These are phyloP conservation scores for Dipteronia sinensis DNA, from an alignment of 345 rosid genomes.

Conservation along the genomic window DNA sequence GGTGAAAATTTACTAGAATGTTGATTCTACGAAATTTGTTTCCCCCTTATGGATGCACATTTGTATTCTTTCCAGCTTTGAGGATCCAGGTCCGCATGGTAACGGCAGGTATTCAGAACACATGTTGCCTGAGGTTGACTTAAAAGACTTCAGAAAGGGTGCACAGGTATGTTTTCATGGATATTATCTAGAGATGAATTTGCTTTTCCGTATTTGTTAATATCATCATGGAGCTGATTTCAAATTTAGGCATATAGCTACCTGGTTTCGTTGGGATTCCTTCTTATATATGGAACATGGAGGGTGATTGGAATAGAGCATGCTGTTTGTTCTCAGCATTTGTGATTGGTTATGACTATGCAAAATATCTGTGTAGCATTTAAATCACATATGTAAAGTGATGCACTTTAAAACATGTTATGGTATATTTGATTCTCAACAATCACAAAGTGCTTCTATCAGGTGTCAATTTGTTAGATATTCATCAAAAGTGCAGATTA, in stretches of 20 bases:
- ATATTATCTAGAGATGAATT: not conserved
- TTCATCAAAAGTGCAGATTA: not conserved
- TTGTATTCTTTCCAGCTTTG: constrained; percentile 60
- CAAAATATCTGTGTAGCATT: not conserved
- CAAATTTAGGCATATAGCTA: not conserved
- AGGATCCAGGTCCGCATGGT: constrained; percentile 97
- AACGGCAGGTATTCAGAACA: constrained; percentile 95
- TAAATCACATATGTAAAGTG: not conserved
- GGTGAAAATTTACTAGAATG: not conserved
- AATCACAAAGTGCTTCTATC: not conserved
- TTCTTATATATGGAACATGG: constrained; percentile 4
- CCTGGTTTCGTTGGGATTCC: not conserved
- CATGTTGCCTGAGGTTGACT: constrained; percentile 91
- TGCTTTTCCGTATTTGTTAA: not conserved
- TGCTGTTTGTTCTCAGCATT: not conserved
- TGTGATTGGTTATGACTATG: constrained; percentile 9
- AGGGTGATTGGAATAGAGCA: not conserved
- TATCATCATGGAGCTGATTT: not conserved
- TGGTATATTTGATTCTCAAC: not conserved
- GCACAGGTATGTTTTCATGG: constrained; percentile 71
- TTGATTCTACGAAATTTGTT: constrained; percentile 6
- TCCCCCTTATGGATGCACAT: constrained; percentile 12
- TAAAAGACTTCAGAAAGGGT: constrained; percentile 95
- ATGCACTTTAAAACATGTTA: not conserved
- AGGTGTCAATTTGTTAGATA: not conserved